phyloP scores from a whole-genome alignment of 257 asterid species.

The Przewalskia tangutica region DNA sequence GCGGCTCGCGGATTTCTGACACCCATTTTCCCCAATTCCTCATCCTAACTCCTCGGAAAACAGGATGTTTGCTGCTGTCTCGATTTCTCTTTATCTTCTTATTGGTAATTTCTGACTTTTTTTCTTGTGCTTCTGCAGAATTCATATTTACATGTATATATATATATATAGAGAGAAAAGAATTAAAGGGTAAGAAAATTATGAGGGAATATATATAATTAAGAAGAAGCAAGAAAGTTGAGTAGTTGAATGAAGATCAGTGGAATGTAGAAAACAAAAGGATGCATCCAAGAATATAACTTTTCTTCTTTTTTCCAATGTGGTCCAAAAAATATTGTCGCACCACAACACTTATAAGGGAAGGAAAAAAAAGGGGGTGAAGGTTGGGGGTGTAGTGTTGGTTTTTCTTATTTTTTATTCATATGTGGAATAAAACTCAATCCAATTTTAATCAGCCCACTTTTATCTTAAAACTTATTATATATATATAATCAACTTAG shows the following conservation, averaged over 20 bases:
- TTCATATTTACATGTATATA: neutral
- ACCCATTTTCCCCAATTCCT: slow-evolving; percentile 95
- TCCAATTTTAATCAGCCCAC: too few species aligned
- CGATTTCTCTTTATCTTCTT: slow-evolving; percentile 40
- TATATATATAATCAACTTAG: too few species aligned
- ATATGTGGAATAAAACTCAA: too few species aligned
- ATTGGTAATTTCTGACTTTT: neutral
- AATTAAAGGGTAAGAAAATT: neutral
- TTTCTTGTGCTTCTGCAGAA: neutral
- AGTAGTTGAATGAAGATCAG: neutral
- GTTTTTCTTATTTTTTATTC: neutral
- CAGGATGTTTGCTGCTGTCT: slow-evolving; percentile 45
- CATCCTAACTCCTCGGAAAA: slow-evolving; percentile 78
- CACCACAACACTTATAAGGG: slow-evolving; percentile 19
- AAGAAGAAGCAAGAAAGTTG: neutral
- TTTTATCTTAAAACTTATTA: too few species aligned
- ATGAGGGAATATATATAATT: neutral
- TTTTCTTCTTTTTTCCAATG: neutral
- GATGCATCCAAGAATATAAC: neutral
- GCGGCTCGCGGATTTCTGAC: slow-evolving; percentile 75
- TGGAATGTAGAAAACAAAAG: neutral
- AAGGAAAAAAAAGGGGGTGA: neutral
- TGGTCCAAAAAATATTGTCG: slow-evolving; percentile 17
- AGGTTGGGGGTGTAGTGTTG: neutral
- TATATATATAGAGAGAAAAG: neutral